Evolutionary conservation across 2,329 filamentous ascomycete species (phyloP), one percentile per base, ranked within the genome.

Genomic region (Aureobasidium uvarum): DNA sequence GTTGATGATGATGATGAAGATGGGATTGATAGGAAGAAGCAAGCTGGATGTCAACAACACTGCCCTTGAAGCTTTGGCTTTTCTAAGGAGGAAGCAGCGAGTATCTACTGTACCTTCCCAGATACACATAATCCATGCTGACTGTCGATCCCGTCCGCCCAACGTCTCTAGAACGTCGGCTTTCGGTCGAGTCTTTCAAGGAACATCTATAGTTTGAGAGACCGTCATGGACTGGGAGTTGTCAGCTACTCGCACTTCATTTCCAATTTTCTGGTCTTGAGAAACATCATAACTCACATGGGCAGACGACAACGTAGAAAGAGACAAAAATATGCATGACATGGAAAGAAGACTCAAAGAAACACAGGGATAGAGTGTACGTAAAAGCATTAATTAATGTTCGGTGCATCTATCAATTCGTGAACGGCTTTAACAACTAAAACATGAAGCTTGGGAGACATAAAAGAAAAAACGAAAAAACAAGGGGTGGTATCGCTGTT

Each of bases 351-450:
- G 36, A 33, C 2, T 3, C 4, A 33, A 58, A 31, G 8, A 20
- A 16, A 33, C 25, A 45, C 6, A 45, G 2, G 5, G 14, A 3
- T 8, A 2, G 20, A 55, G 14, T 20, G 20, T 58, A 56, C 36
- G 39, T 43, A 58, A 43, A 58, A 58, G 54, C 54, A 58, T 58
- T 58, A 58, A 58, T 58, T 58, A 58, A 25, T 58, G 54, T 58
- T 28, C 25, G 52, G 25, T 58, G 25, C 54, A 58, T 58, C 54
- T 58, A 58, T 58, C 54, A 31, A 58, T 58, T 58, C 54, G 54
- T 58, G n/a, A 58, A 58, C 54, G 23, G 39, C n/a, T 54, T 54
- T 33, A 16, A 43, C 39, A 33, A 45, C 38, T 43, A 41, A 25
- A 41, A 39, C 11, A 55, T 3, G 28, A 16, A 52, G 13, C 7